Conservation (phyloP, 495 filamentous ascomycete genomes). For the Penicillium goetzii region DNA sequence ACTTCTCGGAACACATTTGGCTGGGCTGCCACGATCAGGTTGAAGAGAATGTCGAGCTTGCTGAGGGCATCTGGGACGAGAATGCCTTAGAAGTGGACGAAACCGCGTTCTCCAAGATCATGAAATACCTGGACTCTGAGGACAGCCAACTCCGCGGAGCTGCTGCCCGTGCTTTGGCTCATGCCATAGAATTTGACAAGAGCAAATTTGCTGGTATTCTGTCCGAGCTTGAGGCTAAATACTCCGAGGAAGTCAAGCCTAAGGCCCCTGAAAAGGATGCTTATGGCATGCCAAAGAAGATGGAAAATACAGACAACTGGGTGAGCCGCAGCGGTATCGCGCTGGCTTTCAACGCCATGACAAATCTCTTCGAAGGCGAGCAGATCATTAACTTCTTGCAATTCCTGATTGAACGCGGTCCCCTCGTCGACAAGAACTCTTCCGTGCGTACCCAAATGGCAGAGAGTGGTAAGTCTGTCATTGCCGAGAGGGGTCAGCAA, state of each 20-base stretch:
- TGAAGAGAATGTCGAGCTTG: slow-evolving; percentile 84
- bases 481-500: slow-evolving; percentile 74
- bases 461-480: slow-evolving; percentile 83
- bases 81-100: slow-evolving; percentile 77
- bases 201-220: slow-evolving; percentile 61
- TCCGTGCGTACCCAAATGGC: slow-evolving; percentile 86
- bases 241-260: slow-evolving; percentile 77
- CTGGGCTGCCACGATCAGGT: slow-evolving; percentile 87
- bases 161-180: slow-evolving; percentile 79
- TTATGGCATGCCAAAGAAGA: slow-evolving; percentile 89
- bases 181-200: slow-evolving; percentile 63
- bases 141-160: slow-evolving; percentile 82
- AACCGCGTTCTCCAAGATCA: slow-evolving; percentile 61
- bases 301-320: slow-evolving; percentile 84
- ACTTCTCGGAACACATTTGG: slow-evolving; percentile 91
- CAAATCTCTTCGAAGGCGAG: slow-evolving; percentile 64
- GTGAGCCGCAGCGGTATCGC: slow-evolving; percentile 86
- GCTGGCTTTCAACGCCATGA: slow-evolving; percentile 80
- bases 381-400: slow-evolving; percentile 76
- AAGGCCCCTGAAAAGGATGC: slow-evolving; percentile 81
- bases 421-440: slow-evolving; percentile 76
- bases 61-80: slow-evolving; percentile 89
- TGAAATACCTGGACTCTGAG: slow-evolving; percentile 76
- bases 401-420: slow-evolving; percentile 83
- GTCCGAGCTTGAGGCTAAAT: slow-evolving; percentile 64